Base-by-base conservation (phyloP, 2,329 filamentous ascomycete genomes). In the Xylariaceae sp. region DNA sequence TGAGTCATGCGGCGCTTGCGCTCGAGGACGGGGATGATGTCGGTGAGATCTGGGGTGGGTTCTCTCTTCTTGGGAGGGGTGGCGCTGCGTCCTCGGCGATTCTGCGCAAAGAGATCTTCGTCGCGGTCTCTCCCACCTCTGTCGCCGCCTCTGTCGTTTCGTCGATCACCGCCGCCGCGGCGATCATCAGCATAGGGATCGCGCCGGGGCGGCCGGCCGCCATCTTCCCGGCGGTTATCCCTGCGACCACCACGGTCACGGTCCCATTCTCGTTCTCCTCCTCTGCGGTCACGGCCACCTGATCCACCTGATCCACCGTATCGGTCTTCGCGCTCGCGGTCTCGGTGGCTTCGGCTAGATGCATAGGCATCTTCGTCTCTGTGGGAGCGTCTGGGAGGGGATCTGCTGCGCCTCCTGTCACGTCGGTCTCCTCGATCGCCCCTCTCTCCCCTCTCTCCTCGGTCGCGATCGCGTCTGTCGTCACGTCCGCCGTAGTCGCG, bases 1-100 rank as follows among this genome's bases (percentile, higher is more conserved):
- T 99, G 95, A 34, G 92, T 97, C 78, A 99, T 77, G 54, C 94
- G 88, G 62, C 95, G 87, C 78, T 92, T 94, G 64, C 93, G 87
- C 66, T 93, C 87, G 58, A 91, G 76, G 53, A 99, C 79, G 4
- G 90, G 83, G n/a, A 88, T 78, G 54, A 95, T 77, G 65, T 95
- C 85, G 54, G 92, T 95, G 67, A 99, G 77, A 70, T 99, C 95
- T 34, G 94, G 95, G 1, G 94, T 99, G 7, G 94, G 90, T 72
- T 99, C 94, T 70, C 90, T 88, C 75, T 93, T 94, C 77, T 95
- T 95, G 10, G 86, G 84, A 28, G 89, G 88, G 42, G 87, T 88
- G 16, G 87, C 83, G 65, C 89, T 96, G 62, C 89, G 86, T 63
- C 84, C 86, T 59, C 83, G 76, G 51, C 83, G 82, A 54, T 82